Conservation (phyloP, 2,329 filamentous ascomycete genomes). For the Aschersonia sp. region DNA sequence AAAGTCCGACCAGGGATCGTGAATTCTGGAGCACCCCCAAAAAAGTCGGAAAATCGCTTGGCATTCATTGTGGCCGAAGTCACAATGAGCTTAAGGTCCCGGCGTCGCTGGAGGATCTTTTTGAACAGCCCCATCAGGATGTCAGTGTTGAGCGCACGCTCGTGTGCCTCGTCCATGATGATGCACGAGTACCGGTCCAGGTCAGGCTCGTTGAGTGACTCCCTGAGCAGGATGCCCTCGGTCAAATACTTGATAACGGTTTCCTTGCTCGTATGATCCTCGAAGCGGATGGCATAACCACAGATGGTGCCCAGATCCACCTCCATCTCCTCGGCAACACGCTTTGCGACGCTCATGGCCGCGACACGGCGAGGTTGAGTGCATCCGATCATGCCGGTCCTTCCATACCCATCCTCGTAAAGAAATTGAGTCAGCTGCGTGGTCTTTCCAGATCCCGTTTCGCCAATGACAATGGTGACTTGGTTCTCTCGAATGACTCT, state of each 20-base stretch:
- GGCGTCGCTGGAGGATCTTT: constrained; percentile 78
- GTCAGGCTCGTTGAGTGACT: constrained; percentile 84
- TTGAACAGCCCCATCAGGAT: constrained; percentile 96
- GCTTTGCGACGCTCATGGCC: constrained; percentile 97
- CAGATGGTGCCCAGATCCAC: constrained; percentile 76
- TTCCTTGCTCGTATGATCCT: constrained; percentile 92
- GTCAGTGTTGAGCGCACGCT: constrained; percentile 90
- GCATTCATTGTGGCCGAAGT: constrained; percentile 98
- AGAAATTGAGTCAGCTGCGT: constrained; percentile 95
- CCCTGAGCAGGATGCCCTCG: constrained; percentile 83
- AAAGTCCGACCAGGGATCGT: constrained; percentile 93
- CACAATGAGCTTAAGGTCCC: constrained; percentile 91
- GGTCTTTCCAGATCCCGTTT: constrained; percentile 95
- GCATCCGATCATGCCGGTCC: constrained; percentile 80
- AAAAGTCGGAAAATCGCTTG: constrained; percentile 90
- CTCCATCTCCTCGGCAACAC: constrained; percentile 97
- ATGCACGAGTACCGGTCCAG: constrained; percentile 94
- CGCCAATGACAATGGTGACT: constrained; percentile 89
- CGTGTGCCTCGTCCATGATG: constrained; percentile 99
- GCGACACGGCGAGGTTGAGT: constrained; percentile 93
- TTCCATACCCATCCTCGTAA: constrained; percentile 86
- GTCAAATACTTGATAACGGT: constrained; percentile 99
- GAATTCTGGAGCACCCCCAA: constrained; percentile 90
- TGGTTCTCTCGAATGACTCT: constrained; percentile 93
- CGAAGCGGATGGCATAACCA: constrained; percentile 94